A percentile compares a stretch with the other conserved stretches of the same genome.
These are phyloP conservation scores for Albifimbria verrucaria DNA, from an alignment of 2,329 filamentous ascomycete genomes.

Conservation along the genomic window DNA sequence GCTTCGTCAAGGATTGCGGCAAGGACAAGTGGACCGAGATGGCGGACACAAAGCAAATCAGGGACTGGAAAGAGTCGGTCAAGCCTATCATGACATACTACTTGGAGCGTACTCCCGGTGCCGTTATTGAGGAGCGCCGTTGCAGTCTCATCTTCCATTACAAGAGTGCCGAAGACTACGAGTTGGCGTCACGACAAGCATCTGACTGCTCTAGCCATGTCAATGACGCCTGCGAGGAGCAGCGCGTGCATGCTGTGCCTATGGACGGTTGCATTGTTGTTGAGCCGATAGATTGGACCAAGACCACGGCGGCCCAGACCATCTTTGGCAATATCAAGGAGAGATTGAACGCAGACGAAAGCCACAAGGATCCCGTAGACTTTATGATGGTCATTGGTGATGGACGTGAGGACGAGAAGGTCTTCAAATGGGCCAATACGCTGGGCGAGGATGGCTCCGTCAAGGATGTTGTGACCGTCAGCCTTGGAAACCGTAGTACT, in stretches of 20 bases:
- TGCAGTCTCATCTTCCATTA: conserved; percentile 92
- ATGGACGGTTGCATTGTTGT: conserved; percentile 78
- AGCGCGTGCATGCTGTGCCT: conserved; percentile 79
- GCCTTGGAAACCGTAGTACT: conserved; percentile 81
- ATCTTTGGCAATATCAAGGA: conserved; percentile 61
- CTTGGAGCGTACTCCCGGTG: conserved; percentile 82
- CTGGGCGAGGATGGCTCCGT: conserved; percentile 58
- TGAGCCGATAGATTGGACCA: conserved; percentile 83
- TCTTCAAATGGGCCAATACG: conserved; percentile 91
- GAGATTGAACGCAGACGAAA: conserved; percentile 24
- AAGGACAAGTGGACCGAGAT: conserved; percentile 73
- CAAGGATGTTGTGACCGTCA: conserved; percentile 77
- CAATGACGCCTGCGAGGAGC: conserved; percentile 85
- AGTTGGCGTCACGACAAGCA: conserved; percentile 72
- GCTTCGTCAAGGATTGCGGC: conserved; percentile 74
- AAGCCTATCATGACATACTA: conserved; percentile 84
- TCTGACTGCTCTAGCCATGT: conserved; percentile 91
- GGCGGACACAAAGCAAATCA: conserved; percentile 66
- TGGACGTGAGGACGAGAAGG: conserved; percentile 87
- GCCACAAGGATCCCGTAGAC: conserved; percentile 55
- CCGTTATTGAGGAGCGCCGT: conserved; percentile 84
- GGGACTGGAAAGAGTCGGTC: conserved; percentile 80
- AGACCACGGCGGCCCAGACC: conserved; percentile 74
- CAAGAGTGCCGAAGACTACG: conserved; percentile 73
- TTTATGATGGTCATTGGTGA: conserved; percentile 90